Base-by-base conservation (phyloP, 768 basidiomycete species). In the Nidularia pulvinata region DNA sequence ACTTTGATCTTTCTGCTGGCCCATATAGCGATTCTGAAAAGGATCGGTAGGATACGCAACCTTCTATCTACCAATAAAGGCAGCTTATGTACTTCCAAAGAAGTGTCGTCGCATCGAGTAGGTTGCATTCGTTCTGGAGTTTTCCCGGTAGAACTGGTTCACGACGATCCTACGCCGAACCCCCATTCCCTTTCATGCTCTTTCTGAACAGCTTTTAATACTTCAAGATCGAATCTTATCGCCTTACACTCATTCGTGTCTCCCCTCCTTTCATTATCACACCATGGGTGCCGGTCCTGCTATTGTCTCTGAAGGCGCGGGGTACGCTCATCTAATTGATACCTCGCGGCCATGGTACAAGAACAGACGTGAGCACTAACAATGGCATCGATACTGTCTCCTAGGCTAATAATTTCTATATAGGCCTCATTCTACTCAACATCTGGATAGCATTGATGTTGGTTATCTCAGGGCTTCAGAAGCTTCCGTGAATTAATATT, bases 361-460 rank as follows among this genome's bases (percentile, higher is more conserved):
- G 63, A 86, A 85, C 68, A 69, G 60, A 56, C 73, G 82, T 82
- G 48, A 36, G 74, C 34, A 48, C 9, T 30, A 22, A 36, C 14
- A n/a, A n/a, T 46, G 45, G 25, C 25, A 25, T 25, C 4, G 25
- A 25, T 25, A 25, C 25, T 25, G 25, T 25, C 25, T 25, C 25
- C 25, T 25, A 25, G 25, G 25, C 25, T 25, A 25, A 25, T 25
- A 25, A 25, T 25, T 25, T 25, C 25, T 4, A 25, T 42, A 22
- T 34, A 65, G 82, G 84, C 30, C 59, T 85, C 30, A 72, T 84
- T 35, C 19, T 59, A 37, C 73, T 86, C 53, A 77, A 87, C 55
- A 69, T 70, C 7, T 86, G 85, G 82, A 80, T 85, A 49, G 67
- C 73, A 11, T 71, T 85, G 37, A 61, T 84, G 83, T 85, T 47